Base-by-base conservation (phyloP, 805 yeast genomes). In the Schwanniomyces vanrijiae region DNA sequence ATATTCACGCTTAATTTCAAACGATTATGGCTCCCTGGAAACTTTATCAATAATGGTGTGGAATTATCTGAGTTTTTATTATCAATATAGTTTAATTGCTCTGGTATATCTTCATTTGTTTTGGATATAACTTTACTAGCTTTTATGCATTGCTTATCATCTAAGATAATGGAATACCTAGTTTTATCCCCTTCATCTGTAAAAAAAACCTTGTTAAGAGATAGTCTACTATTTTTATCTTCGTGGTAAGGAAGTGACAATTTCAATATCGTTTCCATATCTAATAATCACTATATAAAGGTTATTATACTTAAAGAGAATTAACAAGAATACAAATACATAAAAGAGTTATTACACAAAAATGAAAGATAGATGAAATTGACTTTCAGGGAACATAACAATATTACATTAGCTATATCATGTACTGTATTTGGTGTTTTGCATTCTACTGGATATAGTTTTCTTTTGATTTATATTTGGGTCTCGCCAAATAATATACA, bases 31-130 rank as follows among this genome's bases (percentile, higher is more conserved):
- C 40, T 25, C 1, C 64, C 44, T 6, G 66, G 64, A 26, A 68
- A 54, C 43, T 59, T 47, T 8, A 71, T 48, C 24, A 72, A 60
- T 28, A 72, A 57, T 14, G 77, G 77, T 9, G 58, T 53, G 11
- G 28, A 1, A 4, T 31, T 28, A 8, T 21, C 21, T 6, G 47
- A 38, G 10, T 37, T 31, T 1, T 55, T 49, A 48, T 64, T 65
- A 29, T 63, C 61, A 6, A 68, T 61, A 47, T 63, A 72, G 35
- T 48, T 55, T 10, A 63, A 42, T 4, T 55, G 62, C 9, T 53
- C 59, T 3, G 43, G 42, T 8, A 53, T 28, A 5, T 25, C 37
- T 14, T 50, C 48, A 18, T 49, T 53, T 16, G 61, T 43, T 9
- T 46, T 44, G 3, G 66, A 53, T 16, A 50, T 37, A 2, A 53